Evolutionary conservation across 192 early-diverging fungal species (phyloP), one percentile per base, ranked within the genome.

Genomic region (Bifiguratus adelaidae): DNA sequence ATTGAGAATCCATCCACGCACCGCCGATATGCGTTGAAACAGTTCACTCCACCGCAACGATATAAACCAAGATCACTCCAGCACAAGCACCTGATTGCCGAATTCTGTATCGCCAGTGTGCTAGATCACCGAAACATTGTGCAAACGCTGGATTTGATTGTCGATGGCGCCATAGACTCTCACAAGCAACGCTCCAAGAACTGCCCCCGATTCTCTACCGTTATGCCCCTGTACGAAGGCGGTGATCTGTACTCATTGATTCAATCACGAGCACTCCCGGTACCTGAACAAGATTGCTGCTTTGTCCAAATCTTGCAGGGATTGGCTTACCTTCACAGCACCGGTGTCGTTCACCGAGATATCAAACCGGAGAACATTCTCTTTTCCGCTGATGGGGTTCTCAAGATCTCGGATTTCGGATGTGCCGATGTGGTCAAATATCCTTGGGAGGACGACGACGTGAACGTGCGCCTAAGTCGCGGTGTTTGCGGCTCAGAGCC

Each of bases 331-430:
- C 65, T 98, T 38, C 95, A 98, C 59, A 74, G 71, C 12, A 80
- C 88, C 63, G 95, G 95, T 37, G 90, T 98, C 7, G 90, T 90
- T 38, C 95, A 98, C 68, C 78, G 81, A 44, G 80, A 87, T 46
- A 76, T 84, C 57, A 83, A 82, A 60, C 76, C 82, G 3, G 79
- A 97, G 56, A 98, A 98, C 68, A 49, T 96, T 30, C 70, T 98
- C 7, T 64, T 98, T 53, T 85, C 88, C 52, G 68, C 61, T 2
- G 56, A 73, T 16, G 81, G 82, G 44, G 75, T 75, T 15, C 56
- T 98, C 46, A 98, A 98, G 66, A 91, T 98, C 55, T 90, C 93
- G 4, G 95, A 98, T 68, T 98, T 98, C 74, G 95, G 95, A 18
- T 90, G 95, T 3, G 83, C 87, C 2, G 88, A 91, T 53, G 95